Percentiles rank a stretch among this genome's conserved stretches.
phyloP scores from a whole-genome alignment of 768 basidiomycete genomes.

The Leccinum barrowsii region DNA sequence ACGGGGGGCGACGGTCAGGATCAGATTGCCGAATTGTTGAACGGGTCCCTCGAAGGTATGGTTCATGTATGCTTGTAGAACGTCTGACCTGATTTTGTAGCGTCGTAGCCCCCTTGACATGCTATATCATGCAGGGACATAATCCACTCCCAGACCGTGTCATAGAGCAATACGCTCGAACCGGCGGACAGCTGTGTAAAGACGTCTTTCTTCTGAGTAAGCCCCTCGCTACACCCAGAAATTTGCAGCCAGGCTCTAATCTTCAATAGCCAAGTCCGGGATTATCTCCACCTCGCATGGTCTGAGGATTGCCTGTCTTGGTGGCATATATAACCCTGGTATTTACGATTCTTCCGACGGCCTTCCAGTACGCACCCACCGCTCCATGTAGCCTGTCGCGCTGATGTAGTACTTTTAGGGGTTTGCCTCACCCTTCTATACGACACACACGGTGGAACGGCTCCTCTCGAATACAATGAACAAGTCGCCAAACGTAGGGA shows the following conservation, averaged over 20 bases:
- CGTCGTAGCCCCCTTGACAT: slow-evolving; percentile 75
- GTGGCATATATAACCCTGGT: slow-evolving; percentile 66
- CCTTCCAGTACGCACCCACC: slow-evolving; percentile 50
- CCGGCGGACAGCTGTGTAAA: slow-evolving; percentile 74
- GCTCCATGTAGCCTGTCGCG: neutral
- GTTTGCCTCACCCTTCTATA: slow-evolving; percentile 74
- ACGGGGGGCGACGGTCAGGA: slow-evolving; percentile 37
- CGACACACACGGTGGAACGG: slow-evolving; percentile 63
- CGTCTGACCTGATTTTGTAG: slow-evolving; percentile 12
- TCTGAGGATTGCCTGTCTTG: slow-evolving; percentile 81
- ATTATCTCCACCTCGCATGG: slow-evolving; percentile 76
- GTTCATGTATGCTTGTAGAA: neutral
- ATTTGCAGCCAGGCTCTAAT: slow-evolving; percentile 2
- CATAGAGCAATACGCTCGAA: slow-evolving; percentile 69
- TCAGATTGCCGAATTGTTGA: slow-evolving; percentile 58
- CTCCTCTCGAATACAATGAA: slow-evolving; percentile 67
- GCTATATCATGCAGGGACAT: slow-evolving; percentile 90
- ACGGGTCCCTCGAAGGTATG: slow-evolving; percentile 65
- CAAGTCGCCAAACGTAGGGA: slow-evolving; percentile 41
- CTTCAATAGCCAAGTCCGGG: slow-evolving; percentile 69
- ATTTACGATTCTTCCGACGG: slow-evolving; percentile 58
- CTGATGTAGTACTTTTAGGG: slow-evolving; percentile 42
- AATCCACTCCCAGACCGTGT: slow-evolving; percentile 69
- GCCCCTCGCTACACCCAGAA: slow-evolving; percentile 27
- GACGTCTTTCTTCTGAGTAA: slow-evolving; percentile 85